Percentiles rank a stretch among this genome's conserved stretches.
Conservation (phyloP, 352 stramenopile genomes). For the Peronospora tabacina region DNA sequence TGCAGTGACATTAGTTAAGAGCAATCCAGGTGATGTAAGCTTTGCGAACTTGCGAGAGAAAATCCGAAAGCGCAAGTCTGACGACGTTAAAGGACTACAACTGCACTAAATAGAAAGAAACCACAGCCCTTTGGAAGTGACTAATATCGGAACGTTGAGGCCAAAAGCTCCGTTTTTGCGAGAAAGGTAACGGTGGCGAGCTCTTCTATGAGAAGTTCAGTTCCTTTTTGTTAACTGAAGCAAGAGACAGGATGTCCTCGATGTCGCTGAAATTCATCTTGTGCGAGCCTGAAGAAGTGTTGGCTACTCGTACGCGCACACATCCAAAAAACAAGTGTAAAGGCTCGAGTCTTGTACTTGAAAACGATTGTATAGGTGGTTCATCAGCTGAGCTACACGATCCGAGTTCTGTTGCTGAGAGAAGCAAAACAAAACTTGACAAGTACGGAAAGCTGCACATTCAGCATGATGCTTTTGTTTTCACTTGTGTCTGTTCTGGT, state of each 20-base stretch:
- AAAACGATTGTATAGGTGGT: not conserved
- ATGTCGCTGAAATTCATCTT: slow-evolving; percentile 36
- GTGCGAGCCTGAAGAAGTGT: slow-evolving; percentile 7
- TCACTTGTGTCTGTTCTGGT: not conserved
- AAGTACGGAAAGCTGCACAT: slow-evolving; percentile 5
- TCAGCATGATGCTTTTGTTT: not conserved
- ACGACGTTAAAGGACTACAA: slow-evolving; percentile 25
- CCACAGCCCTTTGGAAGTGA: slow-evolving; percentile 1
- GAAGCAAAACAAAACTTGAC: slow-evolving; percentile 3
- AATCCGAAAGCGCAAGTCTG: slow-evolving; percentile 62
- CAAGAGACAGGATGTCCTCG: slow-evolving; percentile 18
- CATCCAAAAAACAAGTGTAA: slow-evolving; percentile 3
- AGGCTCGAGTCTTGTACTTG: not conserved
- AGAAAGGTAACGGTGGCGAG: slow-evolving; percentile 19
- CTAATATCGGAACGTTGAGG: slow-evolving; percentile 8
- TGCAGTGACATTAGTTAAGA: slow-evolving; percentile 13
- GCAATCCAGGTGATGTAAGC: slow-evolving; percentile 36
- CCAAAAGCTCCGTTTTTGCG: slow-evolving; percentile 1
- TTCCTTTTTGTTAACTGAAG: slow-evolving; percentile 10
- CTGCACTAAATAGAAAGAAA: slow-evolving; percentile 11
- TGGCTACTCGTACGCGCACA: slow-evolving; percentile 1
- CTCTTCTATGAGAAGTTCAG: slow-evolving; percentile 12
- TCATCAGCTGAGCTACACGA: not conserved
- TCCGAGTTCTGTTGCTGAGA: not conserved
- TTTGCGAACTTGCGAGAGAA: slow-evolving; percentile 69